Evolutionary conservation across 1,139 yeast genomes (phyloP), one percentile per base, ranked within the genome.

Genomic region (Candida anutae): DNA sequence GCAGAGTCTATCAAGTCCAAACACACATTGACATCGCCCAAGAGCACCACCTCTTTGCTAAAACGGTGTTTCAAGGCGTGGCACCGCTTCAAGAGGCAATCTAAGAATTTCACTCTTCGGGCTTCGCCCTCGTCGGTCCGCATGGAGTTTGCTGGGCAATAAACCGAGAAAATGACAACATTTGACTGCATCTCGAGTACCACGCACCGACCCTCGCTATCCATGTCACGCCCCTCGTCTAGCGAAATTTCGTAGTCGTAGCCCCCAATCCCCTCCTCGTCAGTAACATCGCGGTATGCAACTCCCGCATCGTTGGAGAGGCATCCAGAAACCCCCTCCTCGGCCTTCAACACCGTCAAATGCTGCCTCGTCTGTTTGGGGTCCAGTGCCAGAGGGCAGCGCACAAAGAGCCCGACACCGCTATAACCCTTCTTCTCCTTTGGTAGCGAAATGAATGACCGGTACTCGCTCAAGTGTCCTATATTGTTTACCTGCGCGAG

Each of bases 141-240:
- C 54, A 59, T 58, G 0, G 96, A 83, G 46, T 87, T 85, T 1
- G 97, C 97, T 0, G 97, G 97, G 46, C 97, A 88, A 46, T 90
- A 90, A 2, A 85, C 68, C 1, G 88, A 75, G 30, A 90, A 74
- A 0, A 90, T 52, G 2, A 81, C 82, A 2, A 77, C 53, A 36
- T 72, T 68, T 34, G 53, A 61, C 1, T 77, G 79, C 16, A 88
- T 47, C 45, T 90, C 97, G 1, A 88, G 55, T 6, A 83, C 68
- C 4, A 85, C 68, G 34, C 84, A 72, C 28, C 98, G 59, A 1
- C 97, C 98, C 46, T 90, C 93, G n/a, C 71, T 50, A 46, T 90
- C 98, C 2, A 90, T 43, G 6, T 60, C 54, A 6, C 61, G 37
- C 0, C 74, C 75, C 2, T 53, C 47, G 5, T 53, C 48, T 23